Base-by-base conservation (phyloP, 306 rosid genomes). In the Quercus suber region DNA sequence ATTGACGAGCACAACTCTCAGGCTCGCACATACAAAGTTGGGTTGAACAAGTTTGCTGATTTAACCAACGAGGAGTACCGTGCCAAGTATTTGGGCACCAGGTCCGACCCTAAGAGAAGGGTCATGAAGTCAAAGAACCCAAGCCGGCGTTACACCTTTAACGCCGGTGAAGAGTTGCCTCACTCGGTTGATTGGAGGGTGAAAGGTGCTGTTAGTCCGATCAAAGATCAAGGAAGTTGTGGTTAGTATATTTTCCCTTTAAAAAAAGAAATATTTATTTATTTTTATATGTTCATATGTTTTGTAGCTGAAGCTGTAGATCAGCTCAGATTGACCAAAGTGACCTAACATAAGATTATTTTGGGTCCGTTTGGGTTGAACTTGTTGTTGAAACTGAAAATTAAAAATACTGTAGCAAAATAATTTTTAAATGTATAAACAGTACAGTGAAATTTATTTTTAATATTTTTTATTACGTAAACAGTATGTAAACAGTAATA, bases 151-250 rank as follows among this genome's bases (percentile, higher is more conserved):
- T 95, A 95, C 30, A 80, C 88, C 51, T 55, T 35, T 11, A 57
- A 56, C 6, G 82, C 83, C 56, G 75, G 69, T 13, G 97, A 90
- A 6, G 23, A 31, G 57, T 73, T 91, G 88, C 98, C 98, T 69
- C 59, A 52, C 25, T 82, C 89, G 15, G 89, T 95, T 1, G 99
- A 95, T 79, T 95, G 99, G 99, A 91, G 96, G 86, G 55, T n/a
- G 1, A 65, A 79, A 28, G 98, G 98, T 52, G 96, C 91, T 1
- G 88, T 93, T 68, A 79, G 78, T 82, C 84, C 92, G 1, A 74
- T 95, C 86, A 95, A 95, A 78, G 84, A 95, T 88, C 99, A 95
- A 77, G 94, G 96, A 80, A 57, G 80, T 73, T 95, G 98, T 75
- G 99, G 99, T 95, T 55, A 81, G 86, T 73, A 79, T 35, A 43